Percentiles rank a stretch among this genome's conserved stretches.
Conservation (phyloP, 2,329 filamentous ascomycete species). For the Cordyceps sp. region DNA sequence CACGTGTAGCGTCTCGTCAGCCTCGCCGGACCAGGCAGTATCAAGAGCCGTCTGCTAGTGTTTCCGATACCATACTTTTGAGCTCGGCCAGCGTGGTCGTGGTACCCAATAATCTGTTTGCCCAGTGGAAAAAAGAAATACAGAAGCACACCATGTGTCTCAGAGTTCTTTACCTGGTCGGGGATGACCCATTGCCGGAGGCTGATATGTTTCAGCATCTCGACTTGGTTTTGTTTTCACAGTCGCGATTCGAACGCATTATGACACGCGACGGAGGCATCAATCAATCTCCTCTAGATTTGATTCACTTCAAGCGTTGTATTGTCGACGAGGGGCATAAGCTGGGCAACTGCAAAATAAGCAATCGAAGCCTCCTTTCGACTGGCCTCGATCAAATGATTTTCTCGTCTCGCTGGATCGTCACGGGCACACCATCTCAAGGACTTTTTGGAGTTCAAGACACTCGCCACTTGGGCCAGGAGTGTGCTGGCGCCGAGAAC, state of each 20-base stretch:
- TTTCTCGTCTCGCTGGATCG: conserved; percentile 67
- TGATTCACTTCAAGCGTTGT: conserved; percentile 70
- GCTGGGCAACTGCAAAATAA: conserved; percentile 47
- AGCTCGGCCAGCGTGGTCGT: conserved; percentile 60
- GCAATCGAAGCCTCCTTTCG: conserved; percentile 38
- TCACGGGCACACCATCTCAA: conserved; percentile 78
- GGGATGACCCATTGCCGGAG: conserved; percentile 36
- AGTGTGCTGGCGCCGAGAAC: conserved; percentile 4
- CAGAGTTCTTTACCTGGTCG: conserved; percentile 45
- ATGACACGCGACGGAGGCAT: conserved; percentile 14
- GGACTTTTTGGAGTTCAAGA: conserved; percentile 55
- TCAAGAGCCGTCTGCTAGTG: not conserved
- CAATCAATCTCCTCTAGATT: conserved; percentile 42
- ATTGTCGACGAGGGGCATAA: conserved; percentile 88
- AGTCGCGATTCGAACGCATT: conserved; percentile 52
- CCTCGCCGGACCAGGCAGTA: not conserved
- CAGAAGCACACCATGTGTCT: conserved; percentile 56
- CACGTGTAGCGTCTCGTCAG: conserved; percentile 17
- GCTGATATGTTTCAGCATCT: conserved; percentile 42
- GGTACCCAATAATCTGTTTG: conserved; percentile 66
- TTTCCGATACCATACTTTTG: conserved; percentile 33
- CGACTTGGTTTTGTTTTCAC: conserved; percentile 67
- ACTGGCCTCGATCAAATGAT: conserved; percentile 34
- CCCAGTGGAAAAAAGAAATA: conserved; percentile 75
- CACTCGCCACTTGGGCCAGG: not conserved